These are phyloP conservation scores for Boletus sp. DNA, from an alignment of 768 basidiomycete genomes.

Conservation along the genomic window DNA sequence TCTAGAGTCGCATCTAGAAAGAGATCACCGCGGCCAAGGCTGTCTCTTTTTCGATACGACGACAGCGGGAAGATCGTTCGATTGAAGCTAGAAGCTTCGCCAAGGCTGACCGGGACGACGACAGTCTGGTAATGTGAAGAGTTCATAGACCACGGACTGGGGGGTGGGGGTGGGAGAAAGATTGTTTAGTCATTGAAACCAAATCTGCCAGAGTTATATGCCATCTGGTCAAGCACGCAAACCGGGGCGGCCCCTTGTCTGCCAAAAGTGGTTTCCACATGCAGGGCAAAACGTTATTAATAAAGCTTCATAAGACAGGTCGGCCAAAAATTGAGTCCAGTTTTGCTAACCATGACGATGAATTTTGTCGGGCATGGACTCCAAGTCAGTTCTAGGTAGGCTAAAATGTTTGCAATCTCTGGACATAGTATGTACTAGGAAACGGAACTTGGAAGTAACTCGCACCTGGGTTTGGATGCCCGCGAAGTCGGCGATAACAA, in stretches of 20 bases:
- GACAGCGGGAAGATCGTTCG: slow-evolving; percentile 6
- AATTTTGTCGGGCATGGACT: neutral
- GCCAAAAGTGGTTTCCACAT: neutral
- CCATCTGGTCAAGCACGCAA: neutral
- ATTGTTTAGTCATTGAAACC: neutral
- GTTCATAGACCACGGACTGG: neutral
- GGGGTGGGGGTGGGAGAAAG: neutral
- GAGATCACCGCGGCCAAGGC: neutral
- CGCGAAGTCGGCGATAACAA: neutral
- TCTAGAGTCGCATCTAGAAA: slow-evolving; percentile 13
- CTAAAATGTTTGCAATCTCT: too few species aligned
- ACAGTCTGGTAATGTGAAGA: neutral
- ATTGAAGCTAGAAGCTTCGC: slow-evolving; percentile 2
- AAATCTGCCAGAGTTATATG: neutral
- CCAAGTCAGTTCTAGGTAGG: too few species aligned
- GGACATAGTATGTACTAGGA: too few species aligned
- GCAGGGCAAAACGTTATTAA: too few species aligned
- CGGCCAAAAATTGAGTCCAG: neutral
- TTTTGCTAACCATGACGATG: neutral
- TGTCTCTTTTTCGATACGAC: neutral
- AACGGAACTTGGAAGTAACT: neutral
- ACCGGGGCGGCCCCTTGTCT: neutral
- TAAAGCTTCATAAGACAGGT: neutral
- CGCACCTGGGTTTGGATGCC: neutral
- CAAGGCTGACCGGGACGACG: slow-evolving; percentile 8